Percentiles rank a stretch among this genome's conserved stretches.
These are phyloP conservation scores for Flueggea neowawraea DNA, from an alignment of 441 rosid genomes.

Conservation along the genomic window DNA sequence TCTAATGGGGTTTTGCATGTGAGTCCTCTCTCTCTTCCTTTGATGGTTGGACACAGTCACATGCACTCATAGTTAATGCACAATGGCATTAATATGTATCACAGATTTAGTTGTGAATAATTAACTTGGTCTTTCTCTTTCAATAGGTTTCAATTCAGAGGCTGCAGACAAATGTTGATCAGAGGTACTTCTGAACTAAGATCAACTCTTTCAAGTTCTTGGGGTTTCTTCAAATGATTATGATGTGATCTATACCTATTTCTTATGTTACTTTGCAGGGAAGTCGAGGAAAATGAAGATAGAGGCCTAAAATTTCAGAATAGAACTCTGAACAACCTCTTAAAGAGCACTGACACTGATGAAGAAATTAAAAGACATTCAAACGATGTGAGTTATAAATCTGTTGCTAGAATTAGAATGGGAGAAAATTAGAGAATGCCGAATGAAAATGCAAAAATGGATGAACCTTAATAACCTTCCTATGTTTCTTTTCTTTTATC, in stretches of 20 bases:
- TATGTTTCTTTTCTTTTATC: not conserved
- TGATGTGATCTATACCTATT: slow-evolving; percentile 12
- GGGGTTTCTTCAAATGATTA: slow-evolving; percentile 11
- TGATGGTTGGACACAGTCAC: not conserved
- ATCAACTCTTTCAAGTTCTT: slow-evolving; percentile 1
- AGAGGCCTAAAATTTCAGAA: slow-evolving; percentile 31
- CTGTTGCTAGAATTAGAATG: not conserved
- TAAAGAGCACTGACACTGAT: slow-evolving; percentile 39
- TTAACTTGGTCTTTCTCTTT: slow-evolving; percentile 12
- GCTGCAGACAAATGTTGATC: slow-evolving; percentile 47
- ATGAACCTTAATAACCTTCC: too few relatives aligned
- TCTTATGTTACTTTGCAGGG: slow-evolving; percentile 37
- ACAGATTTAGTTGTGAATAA: slow-evolving; percentile 5
- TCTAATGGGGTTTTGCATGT: slow-evolving; percentile 68
- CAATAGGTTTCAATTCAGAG: slow-evolving; percentile 71
- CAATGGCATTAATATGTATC: slow-evolving; percentile 21
- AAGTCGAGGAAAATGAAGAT: slow-evolving; percentile 49
- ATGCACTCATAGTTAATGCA: not conserved
- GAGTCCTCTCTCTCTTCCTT: slow-evolving; percentile 22
- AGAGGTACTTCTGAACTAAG: slow-evolving; percentile 40
- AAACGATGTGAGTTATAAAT: slow-evolving; percentile 43
- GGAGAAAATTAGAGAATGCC: too few relatives aligned
- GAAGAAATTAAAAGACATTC: slow-evolving; percentile 35
- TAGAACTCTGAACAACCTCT: slow-evolving; percentile 49
- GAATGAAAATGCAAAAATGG: too few relatives aligned